Base-by-base conservation (phyloP, 441 rosid species). In the Mallotus japonicus region DNA sequence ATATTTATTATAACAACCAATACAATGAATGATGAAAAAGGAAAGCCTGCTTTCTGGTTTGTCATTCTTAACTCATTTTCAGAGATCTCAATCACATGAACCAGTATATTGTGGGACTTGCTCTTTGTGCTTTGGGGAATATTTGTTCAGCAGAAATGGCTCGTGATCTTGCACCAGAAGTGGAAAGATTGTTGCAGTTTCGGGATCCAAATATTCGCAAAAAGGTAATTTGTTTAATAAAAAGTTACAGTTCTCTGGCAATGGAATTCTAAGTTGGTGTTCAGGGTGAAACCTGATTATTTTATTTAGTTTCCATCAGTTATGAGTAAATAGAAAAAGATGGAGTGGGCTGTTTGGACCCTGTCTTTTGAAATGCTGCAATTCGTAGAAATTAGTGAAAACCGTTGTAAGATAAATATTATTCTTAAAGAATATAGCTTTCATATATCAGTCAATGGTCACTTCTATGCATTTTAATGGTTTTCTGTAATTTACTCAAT, bases 141-240 rank as follows among this genome's bases (percentile, higher is more conserved):
- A 96, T 93, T 74, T 93, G 97, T 74, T 96, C 99, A 37, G 99
- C 97, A 20, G 99, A 96, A 82, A 96, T 96, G 98, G 97, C 99
- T 22, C 95, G 97, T 79, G 99, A 93, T 89, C 97, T 96, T 83
- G 98, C 98, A 8, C 96, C 98, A 46, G 98, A 96, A 86, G 99
- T 96, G 62, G 99, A 96, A 84, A 87, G 96, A 86, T 81, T 96
- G 79, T 86, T 96, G 79, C 96, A 86, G 80, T 96, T 93, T 89
- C 95, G 99, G 82, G 99, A 96, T 81, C 99, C 99, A 71, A 93
- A 96, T 78, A 87, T 93, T 75, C 90, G 99, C 76, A 96, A 96
- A 83, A 96, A 96, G 81, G 99, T 91, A 79, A 80, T 28, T 89
- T 76, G 37, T 55, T 50, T 44, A 44, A 16, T 34, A 56, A 20